Base-by-base conservation (phyloP, 441 rosid species). In the Omphalea diandra region DNA sequence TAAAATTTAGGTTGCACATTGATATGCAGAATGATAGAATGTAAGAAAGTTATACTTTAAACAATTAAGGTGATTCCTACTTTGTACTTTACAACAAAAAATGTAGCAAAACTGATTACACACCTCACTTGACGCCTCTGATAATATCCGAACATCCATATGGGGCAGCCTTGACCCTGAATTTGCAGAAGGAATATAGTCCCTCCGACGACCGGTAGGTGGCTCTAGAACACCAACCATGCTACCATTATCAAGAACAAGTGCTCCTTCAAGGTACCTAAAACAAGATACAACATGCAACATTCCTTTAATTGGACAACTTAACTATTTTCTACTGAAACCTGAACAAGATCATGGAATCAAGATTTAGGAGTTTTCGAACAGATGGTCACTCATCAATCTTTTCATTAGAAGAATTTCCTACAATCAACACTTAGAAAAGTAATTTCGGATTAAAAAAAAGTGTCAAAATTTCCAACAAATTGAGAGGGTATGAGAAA, bases 151-250 rank as follows among this genome's bases (percentile, higher is more conserved):
- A 59, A 90, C 85, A 63, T 82, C 73, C 86, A 88, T 85, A 82
- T 95, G 98, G 52, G 97, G 98, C 69, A 95, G 82, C 89, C 88
- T 88, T 71, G 88, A 86, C 29, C 99, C 98, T 49, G 99, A 94
- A 79, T 78, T 85, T 46, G 92, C 86, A 69, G 85, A 85, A 70
- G 98, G 98, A 65, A 89, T 77, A 76, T 86, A 95, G 73, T 89
- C 96, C 81, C 91, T 90, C 69, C 97, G 81, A 52, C 85, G 85
- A 72, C 97, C 97, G 58, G 85, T 93, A 0, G 95, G 91, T 26
- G 65, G 82, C 72, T 71, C 81, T 9, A 60, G 75, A 58, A 63
- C 68, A 68, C 65, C 50, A n/a, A 43, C 58, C 36, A 24, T 74
- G 59, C 79, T 62, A 54, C 74, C 76, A 40, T 40, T 70, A 70